Conservation (phyloP, 2,329 filamentous ascomycete species). For the Blastomyces emzantsi region DNA sequence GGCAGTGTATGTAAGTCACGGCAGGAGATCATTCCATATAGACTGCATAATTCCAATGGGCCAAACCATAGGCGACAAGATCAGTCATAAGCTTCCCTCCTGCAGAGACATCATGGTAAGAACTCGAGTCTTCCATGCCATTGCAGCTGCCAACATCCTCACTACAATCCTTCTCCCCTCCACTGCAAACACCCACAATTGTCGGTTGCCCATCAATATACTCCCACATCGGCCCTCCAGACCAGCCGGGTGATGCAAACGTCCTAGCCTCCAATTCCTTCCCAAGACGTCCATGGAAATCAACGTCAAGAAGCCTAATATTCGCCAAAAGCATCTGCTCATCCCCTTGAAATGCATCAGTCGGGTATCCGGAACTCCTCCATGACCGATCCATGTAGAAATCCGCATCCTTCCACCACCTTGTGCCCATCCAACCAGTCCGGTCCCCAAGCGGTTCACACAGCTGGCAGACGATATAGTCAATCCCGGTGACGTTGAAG, state of each 20-base stretch:
- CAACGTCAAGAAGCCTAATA: constrained; percentile 18
- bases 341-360: constrained; percentile 16
- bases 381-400: constrained; percentile 15
- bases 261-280: constrained; percentile 19
- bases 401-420: constrained; percentile 17
- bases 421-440: constrained; percentile 21
- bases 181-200: constrained; percentile 20
- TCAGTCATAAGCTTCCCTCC: constrained; percentile 21
- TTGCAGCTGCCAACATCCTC: constrained; percentile 17
- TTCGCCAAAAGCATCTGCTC: constrained; percentile 19
- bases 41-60: constrained; percentile 12
- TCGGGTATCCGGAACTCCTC: constrained; percentile 20
- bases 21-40: constrained; percentile 1
- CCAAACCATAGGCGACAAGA: constrained; percentile 16
- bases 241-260: constrained; percentile 20
- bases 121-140: constrained; percentile 14
- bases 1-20: neutral
- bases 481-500: constrained; percentile 20
- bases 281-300: constrained; percentile 17
- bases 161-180: constrained; percentile 19
- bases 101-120: constrained; percentile 20
- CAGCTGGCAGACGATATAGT: constrained; percentile 20
- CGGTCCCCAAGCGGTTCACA: constrained; percentile 19
- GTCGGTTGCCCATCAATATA: constrained; percentile 19
- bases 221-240: constrained; percentile 20